These are phyloP conservation scores for Cicer yamashitae DNA, from an alignment of 306 rosid genomes.

Conservation along the genomic window DNA sequence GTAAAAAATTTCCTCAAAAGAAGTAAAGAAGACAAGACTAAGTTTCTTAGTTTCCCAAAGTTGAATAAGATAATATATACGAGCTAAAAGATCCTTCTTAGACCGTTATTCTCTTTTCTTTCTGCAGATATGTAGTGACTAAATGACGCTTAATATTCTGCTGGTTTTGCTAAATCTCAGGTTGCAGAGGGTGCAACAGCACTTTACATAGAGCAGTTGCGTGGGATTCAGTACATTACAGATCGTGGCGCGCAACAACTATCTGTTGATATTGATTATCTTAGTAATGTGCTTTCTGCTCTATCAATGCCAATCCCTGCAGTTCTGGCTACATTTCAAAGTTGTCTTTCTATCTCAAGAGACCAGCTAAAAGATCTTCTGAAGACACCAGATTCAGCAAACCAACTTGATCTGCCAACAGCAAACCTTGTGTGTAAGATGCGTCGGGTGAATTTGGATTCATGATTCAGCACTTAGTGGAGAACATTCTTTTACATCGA, in stretches of 20 bases:
- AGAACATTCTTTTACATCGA: constrained; percentile 39
- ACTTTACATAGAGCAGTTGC: constrained; percentile 86
- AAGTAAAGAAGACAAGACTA: neutral
- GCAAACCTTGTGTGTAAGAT: constrained; percentile 93
- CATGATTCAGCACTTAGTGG: constrained; percentile 35
- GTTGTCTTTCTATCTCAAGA: constrained; percentile 77
- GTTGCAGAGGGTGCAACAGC: constrained; percentile 99
- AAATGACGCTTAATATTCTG: neutral
- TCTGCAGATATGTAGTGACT: neutral
- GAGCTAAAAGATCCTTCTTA: constrained; percentile 7
- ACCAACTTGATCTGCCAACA: constrained; percentile 83
- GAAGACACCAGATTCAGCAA: constrained; percentile 64
- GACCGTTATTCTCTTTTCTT: neutral
- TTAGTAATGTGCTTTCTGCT: constrained; percentile 91
- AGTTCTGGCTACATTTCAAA: constrained; percentile 77
- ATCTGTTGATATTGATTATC: constrained; percentile 90
- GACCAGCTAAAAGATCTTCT: constrained; percentile 80
- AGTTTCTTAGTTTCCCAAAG: constrained; percentile 32
- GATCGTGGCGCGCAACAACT: constrained; percentile 95
- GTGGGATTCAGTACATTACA: constrained; percentile 82
- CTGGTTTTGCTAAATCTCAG: constrained; percentile 47
- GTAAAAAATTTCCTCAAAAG: neutral
- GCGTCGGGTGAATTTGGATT: constrained; percentile 67
- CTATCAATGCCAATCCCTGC: constrained; percentile 88
- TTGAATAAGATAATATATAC: constrained; percentile 7